phyloP scores from a whole-genome alignment of 176 grass and related monocot species.

The Dactylis glomerata region DNA sequence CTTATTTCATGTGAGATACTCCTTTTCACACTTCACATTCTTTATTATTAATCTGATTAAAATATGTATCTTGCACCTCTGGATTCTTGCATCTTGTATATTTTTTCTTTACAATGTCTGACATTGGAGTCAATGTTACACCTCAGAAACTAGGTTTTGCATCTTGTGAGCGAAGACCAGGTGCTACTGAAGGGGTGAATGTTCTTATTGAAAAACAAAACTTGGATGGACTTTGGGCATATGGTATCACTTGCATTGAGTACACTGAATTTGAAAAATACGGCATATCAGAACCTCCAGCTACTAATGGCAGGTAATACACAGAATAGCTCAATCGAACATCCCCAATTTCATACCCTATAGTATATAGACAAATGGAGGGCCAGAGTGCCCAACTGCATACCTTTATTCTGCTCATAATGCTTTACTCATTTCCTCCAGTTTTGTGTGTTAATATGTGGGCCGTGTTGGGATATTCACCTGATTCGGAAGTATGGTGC shows the following conservation, averaged over 20 bases:
- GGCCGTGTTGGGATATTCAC: background rate
- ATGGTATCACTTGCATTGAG: conserved; percentile 96
- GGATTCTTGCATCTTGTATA: background rate
- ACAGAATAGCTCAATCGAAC: background rate
- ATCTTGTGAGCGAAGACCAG: conserved; percentile 79
- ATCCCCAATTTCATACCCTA: background rate
- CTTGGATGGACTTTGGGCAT: conserved; percentile 67
- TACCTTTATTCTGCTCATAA: conserved; percentile 3
- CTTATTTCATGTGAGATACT: background rate
- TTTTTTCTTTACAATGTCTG: conserved; percentile 4
- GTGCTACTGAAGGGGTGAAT: conserved; percentile 97
- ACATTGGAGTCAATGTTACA: background rate
- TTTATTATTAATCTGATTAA: background rate
- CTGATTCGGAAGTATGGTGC: background rate
- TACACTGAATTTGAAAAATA: conserved; percentile 99
- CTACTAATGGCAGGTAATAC: conserved; percentile 56
- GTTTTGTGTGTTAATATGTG: background rate
- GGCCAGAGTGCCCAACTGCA: background rate
- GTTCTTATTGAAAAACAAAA: conserved; percentile 90
- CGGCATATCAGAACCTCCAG: conserved; percentile 65
- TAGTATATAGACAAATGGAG: background rate
- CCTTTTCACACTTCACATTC: background rate
- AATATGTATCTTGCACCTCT: background rate
- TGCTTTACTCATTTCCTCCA: background rate
- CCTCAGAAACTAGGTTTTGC: conserved; percentile 99